A percentile compares a stretch with the other conserved stretches of the same genome.
These are phyloP conservation scores for Podospora comata DNA, from an alignment of 495 filamentous ascomycete genomes.

Conservation along the genomic window DNA sequence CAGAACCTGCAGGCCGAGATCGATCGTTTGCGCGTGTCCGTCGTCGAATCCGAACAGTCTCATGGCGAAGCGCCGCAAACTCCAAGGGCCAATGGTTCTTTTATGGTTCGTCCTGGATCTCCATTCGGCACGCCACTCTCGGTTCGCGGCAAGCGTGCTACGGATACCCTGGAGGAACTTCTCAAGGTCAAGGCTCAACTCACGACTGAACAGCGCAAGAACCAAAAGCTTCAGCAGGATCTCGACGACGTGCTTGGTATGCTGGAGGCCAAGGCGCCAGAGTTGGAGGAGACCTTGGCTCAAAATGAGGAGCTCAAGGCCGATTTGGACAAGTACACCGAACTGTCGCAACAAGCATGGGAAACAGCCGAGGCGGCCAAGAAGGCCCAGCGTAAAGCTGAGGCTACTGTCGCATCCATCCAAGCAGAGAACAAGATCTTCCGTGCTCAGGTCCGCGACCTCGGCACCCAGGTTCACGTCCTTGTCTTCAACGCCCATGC, in stretches of 20 bases:
- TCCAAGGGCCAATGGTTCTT: slow-evolving; percentile 54
- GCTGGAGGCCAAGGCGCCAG: slow-evolving; percentile 67
- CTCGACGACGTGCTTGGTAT: slow-evolving; percentile 73
- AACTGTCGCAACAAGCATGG: slow-evolving; percentile 57
- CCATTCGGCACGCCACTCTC: slow-evolving; percentile 54
- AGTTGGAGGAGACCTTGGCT: slow-evolving; percentile 62
- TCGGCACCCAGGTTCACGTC: slow-evolving; percentile 84
- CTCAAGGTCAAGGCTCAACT: slow-evolving; percentile 53
- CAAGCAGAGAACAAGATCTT: slow-evolving; percentile 74
- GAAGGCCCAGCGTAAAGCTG: slow-evolving; percentile 66
- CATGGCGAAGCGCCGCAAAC: slow-evolving; percentile 53
- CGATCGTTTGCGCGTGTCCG: slow-evolving; percentile 54
- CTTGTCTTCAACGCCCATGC: slow-evolving; percentile 78
- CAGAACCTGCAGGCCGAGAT: slow-evolving; percentile 72
- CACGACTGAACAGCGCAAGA: slow-evolving; percentile 64
- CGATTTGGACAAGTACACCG: slow-evolving; percentile 79
- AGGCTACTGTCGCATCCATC: slow-evolving; percentile 65
- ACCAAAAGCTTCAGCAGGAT: slow-evolving; percentile 64
- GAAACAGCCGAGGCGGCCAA: slow-evolving; percentile 56
- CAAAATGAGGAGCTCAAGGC: slow-evolving; percentile 65
- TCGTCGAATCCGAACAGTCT: slow-evolving; percentile 32
- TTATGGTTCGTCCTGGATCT: slow-evolving; percentile 43
- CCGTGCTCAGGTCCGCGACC: slow-evolving; percentile 82
- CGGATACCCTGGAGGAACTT: slow-evolving; percentile 51
- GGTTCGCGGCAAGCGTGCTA: slow-evolving; percentile 48